Conservation (phyloP, 805 yeast genomes). For the Huiozyma sinensis region DNA sequence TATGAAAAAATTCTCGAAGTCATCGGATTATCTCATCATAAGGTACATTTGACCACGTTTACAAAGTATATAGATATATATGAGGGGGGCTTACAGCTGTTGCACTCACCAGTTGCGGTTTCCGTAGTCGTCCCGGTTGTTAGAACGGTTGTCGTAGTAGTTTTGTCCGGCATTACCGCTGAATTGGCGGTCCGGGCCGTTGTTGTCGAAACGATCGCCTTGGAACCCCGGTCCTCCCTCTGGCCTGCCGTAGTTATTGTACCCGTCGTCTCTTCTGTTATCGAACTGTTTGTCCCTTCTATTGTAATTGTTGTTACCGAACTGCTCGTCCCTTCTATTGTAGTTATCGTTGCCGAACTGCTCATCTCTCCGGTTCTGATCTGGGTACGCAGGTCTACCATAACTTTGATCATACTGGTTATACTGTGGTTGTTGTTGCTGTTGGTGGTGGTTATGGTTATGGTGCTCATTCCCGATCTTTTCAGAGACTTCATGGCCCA, state of each 20-base stretch:
- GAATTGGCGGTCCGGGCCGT: not conserved
- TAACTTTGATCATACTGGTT: not conserved
- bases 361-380: not conserved
- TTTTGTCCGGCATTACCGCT: too few species aligned
- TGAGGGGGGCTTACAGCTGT: too few species aligned
- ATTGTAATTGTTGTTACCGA: not conserved
- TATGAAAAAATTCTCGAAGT: too few species aligned
- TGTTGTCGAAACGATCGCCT: not conserved
- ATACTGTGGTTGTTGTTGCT: not conserved
- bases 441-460: slow-evolving; percentile 1
- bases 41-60: too few species aligned
- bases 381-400: slow-evolving; percentile 3
- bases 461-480: slow-evolving; percentile 24
- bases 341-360: not conserved
- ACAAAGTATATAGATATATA: too few species aligned
- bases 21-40: too few species aligned
- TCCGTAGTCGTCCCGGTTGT: too few species aligned
- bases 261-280: not conserved
- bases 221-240: not conserved
- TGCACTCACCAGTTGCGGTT: too few species aligned
- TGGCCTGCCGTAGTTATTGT: too few species aligned
- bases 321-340: not conserved
- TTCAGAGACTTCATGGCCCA: slow-evolving; percentile 41
- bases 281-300: not conserved
- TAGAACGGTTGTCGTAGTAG: too few species aligned